Evolutionary conservation across 768 basidiomycete genomes (phyloP), one percentile per base, ranked within the genome.

Genomic region (Auricularia sp.): DNA sequence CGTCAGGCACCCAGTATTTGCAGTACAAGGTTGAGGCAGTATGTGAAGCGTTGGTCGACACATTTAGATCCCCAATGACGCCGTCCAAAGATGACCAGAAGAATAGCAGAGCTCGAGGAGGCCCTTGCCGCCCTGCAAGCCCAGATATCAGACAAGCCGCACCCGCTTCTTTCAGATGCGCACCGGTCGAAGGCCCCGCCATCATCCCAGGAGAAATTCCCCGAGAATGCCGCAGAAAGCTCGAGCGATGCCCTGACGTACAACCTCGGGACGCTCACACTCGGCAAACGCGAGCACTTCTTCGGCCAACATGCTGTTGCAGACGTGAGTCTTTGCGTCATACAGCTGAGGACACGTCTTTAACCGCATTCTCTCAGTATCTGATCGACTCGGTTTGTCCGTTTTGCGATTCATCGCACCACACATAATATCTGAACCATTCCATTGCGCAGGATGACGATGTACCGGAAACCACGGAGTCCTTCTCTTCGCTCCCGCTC

Each of bases 31-130:
- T 87, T 29, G 73, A 51, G 47, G 21, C 47, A 6, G 39, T 54
- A 54, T 54, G 53, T 54, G 18, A 18, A 12, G 39, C 39, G 29
- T 29, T 29, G 29, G 29, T 29, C 29, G 29, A 29, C 29, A 29
- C 29, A 29, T 29, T 29, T 29, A 29, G 29, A 29, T 29, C 29
- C 29, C 29, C 29, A 29, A 29, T 29, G 29, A 29, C 29, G 29
- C 29, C 8, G 81, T 29, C 29, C 29, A 29, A 29, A 86, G 61
- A 87, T 87, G 85, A 81, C 82, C 71, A 79, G 83, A 68, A 81
- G 87, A 16, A 87, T 88, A 59, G 81, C 85, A 36, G 84, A 87
- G 68, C 78, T 88, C 0, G 87, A 87, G 72, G 87, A 88, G 65
- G 85, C 84, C 0, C 74, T 88, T 10, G 83, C 85, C 3, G 81